Percentiles rank a stretch among this genome's conserved stretches.
These are phyloP conservation scores for Neurospora discreta DNA, from an alignment of 495 filamentous ascomycete genomes.

Conservation along the genomic window DNA sequence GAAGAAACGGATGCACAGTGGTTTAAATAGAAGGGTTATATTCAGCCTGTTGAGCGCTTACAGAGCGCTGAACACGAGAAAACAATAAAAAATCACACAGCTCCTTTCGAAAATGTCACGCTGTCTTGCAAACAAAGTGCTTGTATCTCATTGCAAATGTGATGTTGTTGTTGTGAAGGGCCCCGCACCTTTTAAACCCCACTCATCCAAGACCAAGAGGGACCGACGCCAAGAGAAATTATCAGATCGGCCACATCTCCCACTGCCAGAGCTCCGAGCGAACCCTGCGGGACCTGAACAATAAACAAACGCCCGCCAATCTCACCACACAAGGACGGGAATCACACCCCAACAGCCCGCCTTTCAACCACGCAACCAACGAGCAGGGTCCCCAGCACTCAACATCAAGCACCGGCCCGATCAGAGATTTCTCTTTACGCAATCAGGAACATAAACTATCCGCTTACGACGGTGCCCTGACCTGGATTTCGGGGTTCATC, in stretches of 20 bases:
- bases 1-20: no score
- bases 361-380: background rate
- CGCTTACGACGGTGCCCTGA: background rate
- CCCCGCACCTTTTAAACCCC: background rate
- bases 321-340: background rate
- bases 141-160: no score
- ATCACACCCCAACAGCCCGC: no score
- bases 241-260: background rate
- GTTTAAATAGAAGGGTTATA: no score
- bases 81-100: no score
- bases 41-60: no score
- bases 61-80: no score
- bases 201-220: no score
- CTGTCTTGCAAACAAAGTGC: no score
- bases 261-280: background rate
- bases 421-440: background rate
- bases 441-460: background rate
- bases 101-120: no score
- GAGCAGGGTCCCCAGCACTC: background rate
- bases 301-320: background rate
- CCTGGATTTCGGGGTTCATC: background rate
- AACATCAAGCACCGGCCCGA: background rate
- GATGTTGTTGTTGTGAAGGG: background rate
- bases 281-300: background rate
- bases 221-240: background rate